Evolutionary conservation across 1,284 basidiomycete species (phyloP).

Genomic region (Ceratobasidium sp.): DNA sequence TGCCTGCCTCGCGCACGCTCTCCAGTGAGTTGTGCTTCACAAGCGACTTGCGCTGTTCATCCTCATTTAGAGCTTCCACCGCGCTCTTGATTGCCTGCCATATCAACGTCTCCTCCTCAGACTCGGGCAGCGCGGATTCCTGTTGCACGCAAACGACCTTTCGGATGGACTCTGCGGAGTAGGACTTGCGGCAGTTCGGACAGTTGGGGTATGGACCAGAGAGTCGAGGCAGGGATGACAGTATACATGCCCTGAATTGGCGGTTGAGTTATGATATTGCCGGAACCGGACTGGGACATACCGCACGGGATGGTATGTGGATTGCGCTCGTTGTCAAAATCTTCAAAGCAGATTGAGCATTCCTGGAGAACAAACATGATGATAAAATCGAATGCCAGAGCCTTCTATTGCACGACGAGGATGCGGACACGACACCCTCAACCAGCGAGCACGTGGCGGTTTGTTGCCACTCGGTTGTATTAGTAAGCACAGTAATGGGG

Average conservation of each 20-base stretch:
- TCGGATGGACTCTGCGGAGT: background rate
- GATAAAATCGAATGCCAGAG: no score
- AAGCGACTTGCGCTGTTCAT: constrained; percentile 17
- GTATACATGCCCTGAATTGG: constrained; percentile 23
- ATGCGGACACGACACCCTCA: background rate
- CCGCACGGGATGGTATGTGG: constrained; percentile 30
- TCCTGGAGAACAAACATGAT: constrained; percentile 23
- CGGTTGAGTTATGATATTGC: background rate
- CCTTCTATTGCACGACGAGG: no score
- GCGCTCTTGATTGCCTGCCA: constrained; percentile 28
- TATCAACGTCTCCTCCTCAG: constrained; percentile 9
- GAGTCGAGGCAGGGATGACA: constrained; percentile 27
- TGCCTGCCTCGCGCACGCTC: background rate
- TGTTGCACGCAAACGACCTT: constrained; percentile 16
- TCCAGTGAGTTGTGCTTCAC: background rate
- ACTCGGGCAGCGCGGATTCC: background rate
- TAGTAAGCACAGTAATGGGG: no score
- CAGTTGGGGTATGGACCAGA: constrained; percentile 13
- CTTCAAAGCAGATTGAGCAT: constrained; percentile 28
- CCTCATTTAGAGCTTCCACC: constrained; percentile 10
- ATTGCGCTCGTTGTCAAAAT: constrained; percentile 11
- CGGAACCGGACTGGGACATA: background rate
- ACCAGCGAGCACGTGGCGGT: no score
- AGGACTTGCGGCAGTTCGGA: constrained; percentile 23
- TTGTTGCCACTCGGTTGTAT: no score